Evolutionary conservation across 2,329 filamentous ascomycete genomes (phyloP).

Genomic region (Aspergillus sojae): DNA sequence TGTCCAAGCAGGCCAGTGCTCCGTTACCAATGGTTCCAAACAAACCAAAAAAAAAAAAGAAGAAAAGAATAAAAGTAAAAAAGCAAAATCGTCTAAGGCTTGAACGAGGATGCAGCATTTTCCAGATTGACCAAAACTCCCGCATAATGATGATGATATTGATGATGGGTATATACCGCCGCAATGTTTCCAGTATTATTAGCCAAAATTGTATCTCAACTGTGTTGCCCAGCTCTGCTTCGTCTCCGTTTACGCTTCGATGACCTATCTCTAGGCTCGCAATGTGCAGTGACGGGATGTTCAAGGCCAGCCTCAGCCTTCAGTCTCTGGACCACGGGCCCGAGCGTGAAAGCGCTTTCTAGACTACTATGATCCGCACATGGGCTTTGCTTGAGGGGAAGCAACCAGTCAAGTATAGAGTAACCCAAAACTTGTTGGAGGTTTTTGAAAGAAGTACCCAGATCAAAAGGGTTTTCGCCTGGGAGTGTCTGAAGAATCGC

Average conservation of each 20-base stretch:
- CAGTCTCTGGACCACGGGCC: conserved; percentile 61
- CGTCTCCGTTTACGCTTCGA: conserved; percentile 20
- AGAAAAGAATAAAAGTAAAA: background rate
- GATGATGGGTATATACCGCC: background rate
- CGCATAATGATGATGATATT: background rate
- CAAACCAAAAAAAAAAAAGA: background rate
- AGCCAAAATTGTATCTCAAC: conserved; percentile 4
- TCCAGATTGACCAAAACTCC: conserved; percentile 2
- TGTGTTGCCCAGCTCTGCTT: conserved; percentile 14
- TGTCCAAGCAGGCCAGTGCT: background rate
- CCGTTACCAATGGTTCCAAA: background rate
- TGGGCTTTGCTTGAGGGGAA: conserved; percentile 75
- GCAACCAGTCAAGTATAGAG: conserved; percentile 72
- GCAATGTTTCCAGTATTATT: background rate
- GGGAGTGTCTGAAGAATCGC: conserved; percentile 73
- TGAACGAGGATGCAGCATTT: background rate
- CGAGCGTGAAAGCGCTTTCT: conserved; percentile 70
- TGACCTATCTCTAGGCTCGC: conserved; percentile 7
- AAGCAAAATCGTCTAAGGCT: background rate
- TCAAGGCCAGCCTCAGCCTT: conserved; percentile 50
- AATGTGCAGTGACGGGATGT: conserved; percentile 9
- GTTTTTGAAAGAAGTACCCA: conserved; percentile 68
- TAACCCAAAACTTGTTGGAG: conserved; percentile 79
- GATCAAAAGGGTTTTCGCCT: conserved; percentile 84
- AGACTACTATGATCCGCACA: conserved; percentile 68